Evolutionary conservation across 2,329 filamentous ascomycete genomes (phyloP), one percentile per base, ranked within the genome.

Genomic region (Claviceps purpurea): DNA sequence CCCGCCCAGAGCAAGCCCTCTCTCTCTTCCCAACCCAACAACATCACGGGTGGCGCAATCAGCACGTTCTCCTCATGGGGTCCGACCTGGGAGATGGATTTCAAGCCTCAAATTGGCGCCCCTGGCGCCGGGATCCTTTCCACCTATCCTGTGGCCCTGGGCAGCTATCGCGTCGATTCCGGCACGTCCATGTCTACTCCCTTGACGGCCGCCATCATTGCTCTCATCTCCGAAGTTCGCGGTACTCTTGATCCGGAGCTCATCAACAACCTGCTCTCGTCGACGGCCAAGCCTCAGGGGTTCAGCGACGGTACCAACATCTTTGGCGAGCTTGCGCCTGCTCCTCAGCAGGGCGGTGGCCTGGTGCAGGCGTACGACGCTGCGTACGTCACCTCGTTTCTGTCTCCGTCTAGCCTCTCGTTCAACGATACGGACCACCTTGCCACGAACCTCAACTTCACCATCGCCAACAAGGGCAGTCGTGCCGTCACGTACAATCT

Each of bases 361-460:
- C 64, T 83, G 16, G 67, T 84, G 47, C 76, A 81, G 58, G 79
- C 77, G 2, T 75, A 75, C 56, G 75, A 81, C 52, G 77, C 78
- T 2, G 75, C 79, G 2, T 72, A 76, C 56, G 67, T 74, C 11
- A 77, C 70, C 2, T 73, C 74, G 2, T 59, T 76, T 13, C 64
- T 84, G 18, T 74, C 72, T 57, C 72, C 70, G 6, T 75, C 75
- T 16, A 77, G 73, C 60, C 65, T 85, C 8, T 72, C 76, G 1
- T 82, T 84, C 66, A 83, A 84, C 60, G 81, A 84, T 60, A 80
- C 78, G 0, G 75, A 77, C 56, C 60, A 82, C 68, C 73, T 81
- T 54, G 60, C 64, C 44, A 62, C 67, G 5, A 68, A 67, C 1
- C 65, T 72, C 43, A 72, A 73, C 57, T 79, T 84, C 59, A 73